Percentiles rank a stretch among this genome's conserved stretches.
phyloP scores from a whole-genome alignment of 2,329 filamentous ascomycete species.

The Pseudomassariella vexata region DNA sequence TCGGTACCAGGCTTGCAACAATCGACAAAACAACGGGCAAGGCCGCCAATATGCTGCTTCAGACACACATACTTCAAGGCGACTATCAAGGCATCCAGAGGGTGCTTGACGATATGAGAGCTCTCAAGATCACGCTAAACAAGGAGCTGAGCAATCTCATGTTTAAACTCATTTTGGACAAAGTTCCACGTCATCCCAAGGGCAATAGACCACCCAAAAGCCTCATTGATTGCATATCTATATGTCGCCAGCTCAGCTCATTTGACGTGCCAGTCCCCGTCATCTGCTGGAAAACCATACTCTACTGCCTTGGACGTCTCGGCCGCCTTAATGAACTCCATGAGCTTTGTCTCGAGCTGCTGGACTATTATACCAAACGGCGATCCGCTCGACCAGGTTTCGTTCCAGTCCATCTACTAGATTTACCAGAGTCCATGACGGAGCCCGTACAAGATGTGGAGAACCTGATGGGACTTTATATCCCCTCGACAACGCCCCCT shows the following conservation, averaged over 20 bases:
- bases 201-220: slow-evolving; percentile 5
- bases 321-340: slow-evolving; percentile 39
- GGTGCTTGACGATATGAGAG: slow-evolving; percentile 31
- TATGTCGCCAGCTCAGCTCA: slow-evolving; percentile 29
- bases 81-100: slow-evolving; percentile 20
- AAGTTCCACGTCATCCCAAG: slow-evolving; percentile 14
- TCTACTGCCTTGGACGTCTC: slow-evolving; percentile 38
- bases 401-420: slow-evolving; percentile 36
- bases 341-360: slow-evolving; percentile 35
- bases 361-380: slow-evolving; percentile 28
- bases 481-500: slow-evolving; percentile 37
- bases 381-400: slow-evolving; percentile 23
- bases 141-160: slow-evolving; percentile 21
- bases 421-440: slow-evolving; percentile 31
- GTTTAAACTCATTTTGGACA: slow-evolving; percentile 19
- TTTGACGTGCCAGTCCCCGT: slow-evolving; percentile 34
- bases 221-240: slow-evolving; percentile 22
- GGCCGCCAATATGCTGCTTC: slow-evolving; percentile 28
- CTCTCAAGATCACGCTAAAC: slow-evolving; percentile 26
- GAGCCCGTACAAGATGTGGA: slow-evolving; percentile 24
- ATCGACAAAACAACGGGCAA: slow-evolving; percentile 21
- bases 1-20: slow-evolving; percentile 33
- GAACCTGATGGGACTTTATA: slow-evolving; percentile 26
- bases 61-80: slow-evolving; percentile 19
- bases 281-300: slow-evolving; percentile 35